phyloP scores from a whole-genome alignment of 139 green algal species.

The Medakamo hakoo region DNA sequence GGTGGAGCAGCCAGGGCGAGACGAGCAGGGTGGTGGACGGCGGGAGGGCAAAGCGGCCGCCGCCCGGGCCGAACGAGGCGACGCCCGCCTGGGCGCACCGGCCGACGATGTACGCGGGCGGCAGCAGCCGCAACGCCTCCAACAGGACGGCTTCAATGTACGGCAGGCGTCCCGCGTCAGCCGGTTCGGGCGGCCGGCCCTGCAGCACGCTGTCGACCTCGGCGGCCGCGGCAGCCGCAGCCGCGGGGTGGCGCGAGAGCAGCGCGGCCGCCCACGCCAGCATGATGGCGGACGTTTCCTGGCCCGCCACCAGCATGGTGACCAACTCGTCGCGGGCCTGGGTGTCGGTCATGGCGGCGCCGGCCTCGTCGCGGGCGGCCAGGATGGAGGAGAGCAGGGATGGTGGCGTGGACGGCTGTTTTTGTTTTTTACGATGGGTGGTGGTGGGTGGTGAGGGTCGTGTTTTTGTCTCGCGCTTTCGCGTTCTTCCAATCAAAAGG shows the following conservation, averaged over 20 bases:
- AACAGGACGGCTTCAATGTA: conserved; percentile 49
- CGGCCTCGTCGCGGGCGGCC: conserved; percentile 47
- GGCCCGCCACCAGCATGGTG: conserved; percentile 67
- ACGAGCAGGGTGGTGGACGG: conserved; percentile 55
- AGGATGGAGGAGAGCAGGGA: conserved; percentile 23
- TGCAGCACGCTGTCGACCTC: conserved; percentile 14
- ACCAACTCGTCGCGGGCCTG: conserved; percentile 68
- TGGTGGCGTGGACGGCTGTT: neutral
- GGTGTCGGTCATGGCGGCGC: conserved; percentile 36
- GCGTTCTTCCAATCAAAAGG: too few relatives aligned
- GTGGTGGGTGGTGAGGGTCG: too few relatives aligned
- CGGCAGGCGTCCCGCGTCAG: conserved; percentile 16
- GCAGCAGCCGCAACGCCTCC: conserved; percentile 63
- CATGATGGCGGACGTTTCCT: conserved; percentile 76
- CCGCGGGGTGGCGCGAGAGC: conserved; percentile 51
- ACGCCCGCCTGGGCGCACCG: conserved; percentile 42
- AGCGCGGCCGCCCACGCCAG: conserved; percentile 55
- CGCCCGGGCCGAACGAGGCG: neutral
- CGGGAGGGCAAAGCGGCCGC: conserved; percentile 6
- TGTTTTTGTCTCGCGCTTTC: too few relatives aligned
- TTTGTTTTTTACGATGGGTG: too few relatives aligned
- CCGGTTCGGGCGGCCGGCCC: neutral
- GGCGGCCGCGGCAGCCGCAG: conserved; percentile 21
- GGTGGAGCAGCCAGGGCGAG: conserved; percentile 67
- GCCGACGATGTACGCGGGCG: conserved; percentile 78